Percentiles rank a stretch among this genome's conserved stretches.
Evolutionary conservation across 129 eudicot species (phyloP).

Genomic region (Helianthus annuus): HanXRQr2.0-SUNRISE NC_035448.2:198420845-198421344

Average conservation of each 20-base stretch:
- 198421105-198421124: not conserved
- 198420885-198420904: not conserved
- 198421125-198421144: not conserved
- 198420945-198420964: not conserved
- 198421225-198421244: no score
- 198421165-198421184: not conserved
- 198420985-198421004: constrained; percentile 30
- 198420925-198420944: not conserved
- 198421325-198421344: no score
- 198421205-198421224: no score
- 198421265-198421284: no score
- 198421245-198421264: no score
- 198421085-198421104: not conserved
- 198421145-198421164: not conserved
- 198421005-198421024: constrained; percentile 28
- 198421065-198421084: not conserved
- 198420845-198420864: no score
- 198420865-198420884: no score
- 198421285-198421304: no score
- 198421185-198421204: no score
- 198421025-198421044: constrained; percentile 35
- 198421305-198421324: no score
- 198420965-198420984: constrained; percentile 8
- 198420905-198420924: not conserved
- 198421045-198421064: constrained; percentile 16